A percentile compares a stretch with the other conserved stretches of the same genome.
These are phyloP conservation scores for Fraxinus platypoda DNA, from an alignment of 305 asterid species.

Conservation along the genomic window DNA sequence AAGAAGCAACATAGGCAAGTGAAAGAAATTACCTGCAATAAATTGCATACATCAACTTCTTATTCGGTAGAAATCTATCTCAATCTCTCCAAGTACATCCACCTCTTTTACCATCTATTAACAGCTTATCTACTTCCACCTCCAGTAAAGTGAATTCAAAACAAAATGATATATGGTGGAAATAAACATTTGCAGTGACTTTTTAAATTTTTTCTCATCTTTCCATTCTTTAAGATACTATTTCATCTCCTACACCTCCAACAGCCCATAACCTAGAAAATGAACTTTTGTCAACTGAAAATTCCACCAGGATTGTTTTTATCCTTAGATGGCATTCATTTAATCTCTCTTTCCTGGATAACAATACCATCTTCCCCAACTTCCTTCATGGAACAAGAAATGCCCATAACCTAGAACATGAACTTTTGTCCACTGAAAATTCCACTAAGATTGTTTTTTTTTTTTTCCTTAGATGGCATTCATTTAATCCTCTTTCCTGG, in stretches of 20 bases:
- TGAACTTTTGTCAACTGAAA: neutral
- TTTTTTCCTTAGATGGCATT: neutral
- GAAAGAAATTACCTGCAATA: slow-evolving; percentile 92
- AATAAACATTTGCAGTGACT: neutral
- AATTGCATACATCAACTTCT: slow-evolving; percentile 39
- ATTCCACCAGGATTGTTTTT: neutral
- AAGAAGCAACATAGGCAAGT: slow-evolving; percentile 88
- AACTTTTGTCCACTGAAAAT: neutral
- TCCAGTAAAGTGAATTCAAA: neutral
- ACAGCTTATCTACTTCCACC: neutral
- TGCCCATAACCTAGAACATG: neutral
- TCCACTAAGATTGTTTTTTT: neutral
- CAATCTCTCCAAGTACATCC: neutral
- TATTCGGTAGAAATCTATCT: neutral
- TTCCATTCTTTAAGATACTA: neutral
- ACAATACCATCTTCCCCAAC: no score
- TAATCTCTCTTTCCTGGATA: no score
- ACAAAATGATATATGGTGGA: no score
- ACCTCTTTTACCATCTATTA: neutral
- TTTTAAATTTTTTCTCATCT: neutral
- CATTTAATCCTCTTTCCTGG: slow-evolving; percentile 3
- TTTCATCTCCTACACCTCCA: neutral
- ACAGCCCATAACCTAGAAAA: neutral
- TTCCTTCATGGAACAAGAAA: no score
- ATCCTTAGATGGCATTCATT: no score